A percentile compares a stretch with the other conserved stretches of the same genome.
Conservation (phyloP, 106 monocot species). For the Hemerocallis citrina region DNA sequence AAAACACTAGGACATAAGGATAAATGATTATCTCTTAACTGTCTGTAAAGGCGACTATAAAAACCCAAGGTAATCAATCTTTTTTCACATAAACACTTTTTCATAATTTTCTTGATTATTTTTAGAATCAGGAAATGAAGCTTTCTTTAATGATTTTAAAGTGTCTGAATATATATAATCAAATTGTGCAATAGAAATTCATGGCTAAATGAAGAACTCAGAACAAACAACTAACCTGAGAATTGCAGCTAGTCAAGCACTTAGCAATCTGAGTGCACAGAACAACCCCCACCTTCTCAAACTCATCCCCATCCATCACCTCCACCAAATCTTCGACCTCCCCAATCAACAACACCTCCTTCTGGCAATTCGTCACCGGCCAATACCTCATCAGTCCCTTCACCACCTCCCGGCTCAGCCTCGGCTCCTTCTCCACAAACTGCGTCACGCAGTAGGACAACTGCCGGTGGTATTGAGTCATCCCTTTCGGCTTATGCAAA, state of each 20-base stretch:
- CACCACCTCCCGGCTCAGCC: slow-evolving; percentile 20
- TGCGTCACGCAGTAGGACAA: slow-evolving; percentile 32
- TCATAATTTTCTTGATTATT: too few species aligned
- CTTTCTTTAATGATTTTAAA: too few species aligned
- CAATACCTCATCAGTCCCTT: slow-evolving; percentile 21
- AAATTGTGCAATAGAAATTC: too few species aligned
- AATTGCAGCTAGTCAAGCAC: slow-evolving; percentile 38
- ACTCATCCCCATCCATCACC: slow-evolving; percentile 7
- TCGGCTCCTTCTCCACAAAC: slow-evolving; percentile 34
- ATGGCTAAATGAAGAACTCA: too few species aligned
- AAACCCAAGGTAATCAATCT: too few species aligned
- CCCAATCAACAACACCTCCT: slow-evolving; percentile 41
- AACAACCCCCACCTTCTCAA: slow-evolving; percentile 19
- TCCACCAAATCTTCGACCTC: slow-evolving; percentile 43
- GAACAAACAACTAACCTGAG: slow-evolving; percentile 24
- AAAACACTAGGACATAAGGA: too few species aligned
- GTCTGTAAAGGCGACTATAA: too few species aligned
- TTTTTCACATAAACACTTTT: too few species aligned
- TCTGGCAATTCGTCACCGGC: slow-evolving; percentile 46
- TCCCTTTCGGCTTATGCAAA: slow-evolving; percentile 32
- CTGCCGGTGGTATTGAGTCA: slow-evolving; percentile 24
- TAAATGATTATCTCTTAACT: too few species aligned
- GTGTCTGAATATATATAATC: too few species aligned
- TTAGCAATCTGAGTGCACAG: slow-evolving; percentile 32
- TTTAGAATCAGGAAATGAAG: too few species aligned